Evolutionary conservation across 768 basidiomycete genomes (phyloP).

Genomic region (Agrocybe pediades): DNA sequence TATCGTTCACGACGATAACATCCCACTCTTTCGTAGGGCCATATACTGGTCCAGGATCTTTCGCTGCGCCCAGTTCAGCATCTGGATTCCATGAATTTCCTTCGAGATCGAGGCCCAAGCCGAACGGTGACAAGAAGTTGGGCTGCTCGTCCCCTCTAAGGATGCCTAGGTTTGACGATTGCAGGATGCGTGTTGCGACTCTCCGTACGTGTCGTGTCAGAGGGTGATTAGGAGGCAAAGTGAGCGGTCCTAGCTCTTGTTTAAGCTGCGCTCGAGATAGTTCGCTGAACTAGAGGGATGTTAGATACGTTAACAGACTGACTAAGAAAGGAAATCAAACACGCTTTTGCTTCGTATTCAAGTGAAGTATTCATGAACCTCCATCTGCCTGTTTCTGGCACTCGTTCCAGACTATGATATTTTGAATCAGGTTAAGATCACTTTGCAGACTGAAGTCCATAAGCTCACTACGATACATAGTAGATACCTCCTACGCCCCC

Average conservation of each 20-base stretch:
- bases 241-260: slow-evolving; percentile 48
- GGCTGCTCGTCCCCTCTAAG: slow-evolving; percentile 38
- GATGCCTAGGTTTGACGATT: slow-evolving; percentile 70
- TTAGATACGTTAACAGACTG: not conserved
- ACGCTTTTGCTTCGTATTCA: slow-evolving; percentile 53
- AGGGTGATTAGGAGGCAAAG: slow-evolving; percentile 71
- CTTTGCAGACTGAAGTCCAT: not conserved
- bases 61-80: slow-evolving; percentile 25
- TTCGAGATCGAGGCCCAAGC: slow-evolving; percentile 20
- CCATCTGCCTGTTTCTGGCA: slow-evolving; percentile 85
- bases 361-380: slow-evolving; percentile 83
- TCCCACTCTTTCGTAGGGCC: slow-evolving; percentile 56
- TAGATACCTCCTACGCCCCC: slow-evolving; percentile 10
- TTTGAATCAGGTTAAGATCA: not conserved
- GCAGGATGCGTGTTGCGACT: slow-evolving; percentile 69
- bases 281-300: slow-evolving; percentile 43
- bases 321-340: not conserved
- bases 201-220: slow-evolving; percentile 66
- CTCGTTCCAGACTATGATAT: slow-evolving; percentile 69
- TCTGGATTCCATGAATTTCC: slow-evolving; percentile 35
- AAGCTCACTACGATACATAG: slow-evolving; percentile 28
- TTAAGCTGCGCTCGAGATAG: slow-evolving; percentile 43
- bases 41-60: slow-evolving; percentile 22
- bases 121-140: slow-evolving; percentile 21
- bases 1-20: slow-evolving; percentile 78